A percentile compares a stretch with the other conserved stretches of the same genome.
phyloP scores from a whole-genome alignment of 805 yeast species.

The Schwanniomyces vanrijiae region DNA sequence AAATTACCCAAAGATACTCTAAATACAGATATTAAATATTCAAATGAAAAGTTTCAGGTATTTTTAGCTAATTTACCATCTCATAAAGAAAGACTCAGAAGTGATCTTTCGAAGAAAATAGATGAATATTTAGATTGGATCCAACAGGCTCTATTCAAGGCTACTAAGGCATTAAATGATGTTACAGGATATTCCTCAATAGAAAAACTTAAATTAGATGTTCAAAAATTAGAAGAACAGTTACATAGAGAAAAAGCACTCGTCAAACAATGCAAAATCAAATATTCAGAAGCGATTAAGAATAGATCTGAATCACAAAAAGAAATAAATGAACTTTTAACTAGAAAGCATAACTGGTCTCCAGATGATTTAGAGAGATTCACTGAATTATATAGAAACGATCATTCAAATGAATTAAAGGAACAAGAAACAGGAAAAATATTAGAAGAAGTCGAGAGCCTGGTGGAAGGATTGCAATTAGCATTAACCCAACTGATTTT shows the following conservation, averaged over 20 bases:
- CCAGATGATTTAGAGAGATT: conserved; percentile 78
- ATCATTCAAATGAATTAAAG: conserved; percentile 66
- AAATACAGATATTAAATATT: neutral
- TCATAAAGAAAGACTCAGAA: conserved; percentile 40
- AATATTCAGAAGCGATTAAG: conserved; percentile 61
- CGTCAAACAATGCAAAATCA: conserved; percentile 49
- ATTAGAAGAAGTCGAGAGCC: conserved; percentile 55
- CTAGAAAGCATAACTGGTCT: conserved; percentile 82
- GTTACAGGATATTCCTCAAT: conserved; percentile 88
- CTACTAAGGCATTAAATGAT: conserved; percentile 75
- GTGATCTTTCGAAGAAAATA: conserved; percentile 37
- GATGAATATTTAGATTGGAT: conserved; percentile 53
- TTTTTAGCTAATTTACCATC: conserved; percentile 45
- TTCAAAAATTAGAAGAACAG: conserved; percentile 54
- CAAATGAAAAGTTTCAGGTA: conserved; percentile 7
- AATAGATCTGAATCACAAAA: conserved; percentile 70
- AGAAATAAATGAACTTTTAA: conserved; percentile 82
- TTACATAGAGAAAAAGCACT: conserved; percentile 47
- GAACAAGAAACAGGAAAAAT: conserved; percentile 52
- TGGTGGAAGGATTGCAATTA: conserved; percentile 68
- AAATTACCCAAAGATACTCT: neutral
- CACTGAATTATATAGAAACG: conserved; percentile 76
- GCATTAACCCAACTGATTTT: conserved; percentile 74
- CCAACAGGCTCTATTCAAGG: conserved; percentile 56
- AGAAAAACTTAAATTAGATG: conserved; percentile 64